phyloP scores from a whole-genome alignment of 1,284 basidiomycete species.

The Lentinula novae-zelandiae region DNA sequence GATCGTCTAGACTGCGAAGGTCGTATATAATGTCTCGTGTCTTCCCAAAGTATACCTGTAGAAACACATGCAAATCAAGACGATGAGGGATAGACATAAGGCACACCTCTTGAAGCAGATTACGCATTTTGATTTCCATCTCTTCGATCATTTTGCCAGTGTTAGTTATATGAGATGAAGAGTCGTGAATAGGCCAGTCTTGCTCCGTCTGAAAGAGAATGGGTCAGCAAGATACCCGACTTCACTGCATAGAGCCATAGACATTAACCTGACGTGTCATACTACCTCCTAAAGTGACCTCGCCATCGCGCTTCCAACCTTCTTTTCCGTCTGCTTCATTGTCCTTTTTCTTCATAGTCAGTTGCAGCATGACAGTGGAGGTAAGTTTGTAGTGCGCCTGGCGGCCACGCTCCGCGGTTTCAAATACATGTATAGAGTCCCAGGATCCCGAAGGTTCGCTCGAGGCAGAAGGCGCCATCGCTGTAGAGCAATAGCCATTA shows the following conservation, averaged over 20 bases:
- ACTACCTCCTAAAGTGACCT: constrained; percentile 87
- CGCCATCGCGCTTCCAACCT: constrained; percentile 61
- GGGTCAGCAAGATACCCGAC: not conserved
- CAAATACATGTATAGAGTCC: constrained; percentile 99
- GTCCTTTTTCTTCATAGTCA: constrained; percentile 56
- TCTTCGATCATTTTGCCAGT: constrained; percentile 95
- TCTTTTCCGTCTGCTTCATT: constrained; percentile 35
- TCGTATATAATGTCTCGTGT: constrained; percentile 94
- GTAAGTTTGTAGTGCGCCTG: constrained; percentile 97
- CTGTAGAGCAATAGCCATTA: constrained; percentile 30
- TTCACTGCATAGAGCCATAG: not conserved
- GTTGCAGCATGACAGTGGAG: constrained; percentile 95
- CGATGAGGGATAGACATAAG: constrained; percentile 12
- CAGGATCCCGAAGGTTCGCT: constrained; percentile 80
- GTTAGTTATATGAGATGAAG: constrained; percentile 86
- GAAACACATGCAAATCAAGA: not conserved
- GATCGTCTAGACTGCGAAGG: constrained; percentile 81
- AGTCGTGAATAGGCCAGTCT: constrained; percentile 77
- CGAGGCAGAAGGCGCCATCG: constrained; percentile 49
- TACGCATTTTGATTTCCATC: constrained; percentile 99
- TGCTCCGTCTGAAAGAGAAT: constrained; percentile 64
- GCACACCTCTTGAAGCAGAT: constrained; percentile 81
- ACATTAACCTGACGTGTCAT: constrained; percentile 89
- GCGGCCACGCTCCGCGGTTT: constrained; percentile 84
- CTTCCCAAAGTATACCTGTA: constrained; percentile 95